phyloP scores from a whole-genome alignment of 2,329 filamentous ascomycete species.

The Phoma sp. region DNA sequence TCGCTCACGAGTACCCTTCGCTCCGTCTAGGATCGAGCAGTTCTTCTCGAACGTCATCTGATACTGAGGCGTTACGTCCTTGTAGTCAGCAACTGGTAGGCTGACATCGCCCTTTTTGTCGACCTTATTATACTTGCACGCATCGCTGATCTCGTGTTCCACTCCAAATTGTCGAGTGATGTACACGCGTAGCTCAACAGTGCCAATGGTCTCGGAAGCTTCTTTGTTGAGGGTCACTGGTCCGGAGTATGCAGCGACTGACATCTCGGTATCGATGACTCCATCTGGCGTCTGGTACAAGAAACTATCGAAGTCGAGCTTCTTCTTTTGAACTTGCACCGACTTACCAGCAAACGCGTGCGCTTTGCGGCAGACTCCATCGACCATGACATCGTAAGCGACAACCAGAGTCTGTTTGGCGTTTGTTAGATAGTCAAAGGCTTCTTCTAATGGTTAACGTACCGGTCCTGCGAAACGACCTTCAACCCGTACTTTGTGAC shows the following conservation, averaged over 20 bases:
- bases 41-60: constrained; percentile 33
- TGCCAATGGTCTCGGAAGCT: constrained; percentile 33
- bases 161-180: constrained; percentile 31
- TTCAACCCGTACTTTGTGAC: constrained; percentile 41
- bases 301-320: constrained; percentile 28
- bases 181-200: constrained; percentile 43
- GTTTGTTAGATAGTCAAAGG: constrained; percentile 1
- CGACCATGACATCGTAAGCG: constrained; percentile 47
- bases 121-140: constrained; percentile 20
- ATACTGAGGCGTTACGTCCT: constrained; percentile 28
- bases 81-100: constrained; percentile 16
- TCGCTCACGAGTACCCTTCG: constrained; percentile 9
- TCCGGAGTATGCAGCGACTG: constrained; percentile 81
- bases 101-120: not conserved
- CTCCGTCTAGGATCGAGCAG: constrained; percentile 17
- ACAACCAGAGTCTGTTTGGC: constrained; percentile 28
- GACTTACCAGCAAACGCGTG: constrained; percentile 13
- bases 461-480: constrained; percentile 45
- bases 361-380: constrained; percentile 45
- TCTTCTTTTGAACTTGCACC: constrained; percentile 27
- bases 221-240: constrained; percentile 11
- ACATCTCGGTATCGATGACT: constrained; percentile 88
- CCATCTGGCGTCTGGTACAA: constrained; percentile 23
- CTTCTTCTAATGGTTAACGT: too few relatives aligned
- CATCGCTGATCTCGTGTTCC: constrained; percentile 17